Evolutionary conservation across 768 basidiomycete species (phyloP).

Genomic region (Calocybe indica): DNA sequence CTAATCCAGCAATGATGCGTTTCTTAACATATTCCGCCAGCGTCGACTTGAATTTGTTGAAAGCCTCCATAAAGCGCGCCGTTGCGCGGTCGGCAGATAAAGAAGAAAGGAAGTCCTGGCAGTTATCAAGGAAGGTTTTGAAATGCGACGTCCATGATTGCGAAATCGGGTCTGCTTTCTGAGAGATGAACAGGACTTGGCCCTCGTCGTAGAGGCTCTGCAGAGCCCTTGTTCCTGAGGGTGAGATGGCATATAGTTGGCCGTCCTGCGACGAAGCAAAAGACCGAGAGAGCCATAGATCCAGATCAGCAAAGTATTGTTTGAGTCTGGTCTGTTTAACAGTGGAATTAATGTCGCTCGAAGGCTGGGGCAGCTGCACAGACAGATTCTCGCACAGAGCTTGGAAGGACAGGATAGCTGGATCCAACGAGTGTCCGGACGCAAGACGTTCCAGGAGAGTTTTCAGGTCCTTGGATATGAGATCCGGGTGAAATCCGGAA

Average conservation of each 20-base stretch:
- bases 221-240: slow-evolving; percentile 12
- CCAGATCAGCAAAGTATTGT: slow-evolving; percentile 8
- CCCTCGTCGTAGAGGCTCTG: slow-evolving; percentile 18
- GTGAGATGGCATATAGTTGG: slow-evolving; percentile 17
- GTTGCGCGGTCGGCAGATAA: slow-evolving; percentile 16
- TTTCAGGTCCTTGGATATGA: slow-evolving; percentile 23
- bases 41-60: slow-evolving; percentile 7
- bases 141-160: slow-evolving; percentile 13
- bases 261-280: slow-evolving; percentile 8
- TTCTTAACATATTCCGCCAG: too few species aligned
- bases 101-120: slow-evolving; percentile 12
- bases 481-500: slow-evolving; percentile 5
- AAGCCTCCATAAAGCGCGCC: slow-evolving; percentile 8
- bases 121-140: slow-evolving; percentile 9
- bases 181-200: slow-evolving; percentile 9
- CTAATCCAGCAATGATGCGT: not conserved
- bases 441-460: slow-evolving; percentile 27
- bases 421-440: slow-evolving; percentile 24
- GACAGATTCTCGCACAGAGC: slow-evolving; percentile 1
- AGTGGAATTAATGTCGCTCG: not conserved
- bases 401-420: slow-evolving; percentile 11
- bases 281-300: slow-evolving; percentile 15
- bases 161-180: not conserved
- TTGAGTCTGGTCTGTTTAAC: not conserved
- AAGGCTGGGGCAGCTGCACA: not conserved